Evolutionary conservation across 371 early-diverging fungal genomes (phyloP), one percentile per base, ranked within the genome.

Genomic region (Umbelopsis sp.): DNA sequence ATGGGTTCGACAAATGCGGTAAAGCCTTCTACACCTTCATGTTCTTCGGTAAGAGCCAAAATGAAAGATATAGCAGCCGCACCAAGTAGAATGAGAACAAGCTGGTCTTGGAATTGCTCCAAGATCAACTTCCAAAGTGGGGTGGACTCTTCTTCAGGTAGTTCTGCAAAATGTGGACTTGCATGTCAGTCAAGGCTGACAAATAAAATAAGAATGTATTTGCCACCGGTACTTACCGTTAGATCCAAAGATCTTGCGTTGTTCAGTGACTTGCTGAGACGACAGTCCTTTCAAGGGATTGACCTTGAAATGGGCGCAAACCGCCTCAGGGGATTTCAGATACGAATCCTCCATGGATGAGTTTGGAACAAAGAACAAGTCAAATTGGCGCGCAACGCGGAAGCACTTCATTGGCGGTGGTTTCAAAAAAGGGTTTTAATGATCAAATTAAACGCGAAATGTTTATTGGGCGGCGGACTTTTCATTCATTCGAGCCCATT

Each of bases 91-190:
- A 99, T 98, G 65, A 97, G 80, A 32, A 98, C 99, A 35, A 99
- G 91, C 77, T 97, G 96, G 82, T 99, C 99, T 82, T 97, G 85
- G 79, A 99, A 98, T 81, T 99, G 98, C 75, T 96, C 98, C 68
- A 95, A 74, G 65, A 99, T 91, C 68, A 97, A 86, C 71, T 93
- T 82, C 91, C 95, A 96, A 12, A 97, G 78, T 24, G 99, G 96
- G 7, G 97, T 96, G 1, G 92, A 78, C 65, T 95, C 94, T 65
- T 95, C 93, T 66, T 89, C 89, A 65, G 93, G 92, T 32, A 95
- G 81, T 75, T 90, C 93, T 89, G 74, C 6, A 68, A 29, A 29
- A 4, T 22, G 52, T 24, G 18, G 11, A 16, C 24, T 67, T 29
- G 51, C 18, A 24, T 50, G 22, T n/a, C 16, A 63, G 29, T 35